Evolutionary conservation across 768 basidiomycete species (phyloP).

Genomic region (Mycena capillaripes): DNA sequence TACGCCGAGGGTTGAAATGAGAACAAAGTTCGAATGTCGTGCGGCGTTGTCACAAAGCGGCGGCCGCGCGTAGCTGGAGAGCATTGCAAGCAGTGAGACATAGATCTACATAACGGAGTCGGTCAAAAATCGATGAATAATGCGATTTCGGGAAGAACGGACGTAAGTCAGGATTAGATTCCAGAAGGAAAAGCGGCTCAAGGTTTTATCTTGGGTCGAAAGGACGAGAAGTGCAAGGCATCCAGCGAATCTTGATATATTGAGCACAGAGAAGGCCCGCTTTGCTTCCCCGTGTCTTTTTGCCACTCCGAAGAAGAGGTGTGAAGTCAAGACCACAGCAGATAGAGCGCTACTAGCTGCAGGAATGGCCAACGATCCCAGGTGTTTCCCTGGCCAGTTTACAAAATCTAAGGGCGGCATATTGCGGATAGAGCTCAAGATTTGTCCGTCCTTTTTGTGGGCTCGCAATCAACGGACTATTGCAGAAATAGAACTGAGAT

Average conservation of each 20-base stretch:
- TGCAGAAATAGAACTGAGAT: neutral
- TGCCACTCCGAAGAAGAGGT: neutral
- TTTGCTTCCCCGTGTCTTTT: neutral
- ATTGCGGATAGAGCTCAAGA: neutral
- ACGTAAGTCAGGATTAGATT: neutral
- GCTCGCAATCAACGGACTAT: neutral
- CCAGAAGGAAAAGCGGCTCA: neutral
- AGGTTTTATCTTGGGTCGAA: neutral
- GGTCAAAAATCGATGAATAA: neutral
- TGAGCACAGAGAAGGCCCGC: neutral
- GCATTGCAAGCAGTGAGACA: neutral
- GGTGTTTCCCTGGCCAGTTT: neutral
- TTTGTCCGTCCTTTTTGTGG: too few species aligned
- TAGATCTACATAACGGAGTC: neutral
- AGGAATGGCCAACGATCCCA: neutral
- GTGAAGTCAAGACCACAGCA: neutral
- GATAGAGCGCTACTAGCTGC: neutral
- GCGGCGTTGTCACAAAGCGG: slow-evolving; percentile 15
- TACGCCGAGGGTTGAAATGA: slow-evolving; percentile 52
- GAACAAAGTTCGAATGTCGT: slow-evolving; percentile 43
- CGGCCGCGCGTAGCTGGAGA: neutral
- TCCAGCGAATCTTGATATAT: neutral
- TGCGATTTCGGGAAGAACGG: neutral
- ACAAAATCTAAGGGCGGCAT: neutral
- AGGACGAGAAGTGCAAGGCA: neutral